phyloP scores from a whole-genome alignment of 2,329 filamentous ascomycete species.

The Scytalidium sp. region DNA sequence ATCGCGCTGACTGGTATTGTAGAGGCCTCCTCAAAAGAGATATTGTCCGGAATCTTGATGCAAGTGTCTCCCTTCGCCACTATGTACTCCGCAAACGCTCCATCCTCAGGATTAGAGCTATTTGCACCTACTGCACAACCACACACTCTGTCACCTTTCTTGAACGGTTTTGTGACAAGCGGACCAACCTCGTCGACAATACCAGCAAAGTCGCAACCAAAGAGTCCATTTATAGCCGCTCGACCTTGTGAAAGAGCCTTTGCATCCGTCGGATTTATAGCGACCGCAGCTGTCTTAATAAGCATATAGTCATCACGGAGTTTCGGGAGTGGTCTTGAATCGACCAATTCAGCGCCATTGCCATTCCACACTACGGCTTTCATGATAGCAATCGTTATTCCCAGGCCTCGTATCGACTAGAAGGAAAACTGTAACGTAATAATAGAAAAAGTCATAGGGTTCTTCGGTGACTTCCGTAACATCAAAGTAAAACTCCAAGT shows the following conservation, averaged over 20 bases:
- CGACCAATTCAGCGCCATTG: not conserved
- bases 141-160: conserved; percentile 20
- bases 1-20: conserved; percentile 30
- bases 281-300: conserved; percentile 20
- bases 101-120: conserved; percentile 31
- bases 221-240: conserved; percentile 20
- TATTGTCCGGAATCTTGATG: conserved; percentile 36
- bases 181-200: conserved; percentile 40
- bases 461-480: not conserved
- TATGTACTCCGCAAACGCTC: conserved; percentile 18
- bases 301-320: conserved; percentile 18
- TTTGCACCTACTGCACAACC: conserved; percentile 33
- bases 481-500: no score
- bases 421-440: not conserved
- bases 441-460: not conserved
- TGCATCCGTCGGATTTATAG: conserved; percentile 23
- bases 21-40: conserved; percentile 42
- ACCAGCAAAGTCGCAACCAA: conserved; percentile 40
- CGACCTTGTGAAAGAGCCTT: conserved; percentile 3
- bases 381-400: no score
- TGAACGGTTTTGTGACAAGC: conserved; percentile 30
- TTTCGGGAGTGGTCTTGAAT: conserved; percentile 1
- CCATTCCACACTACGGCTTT: not conserved
- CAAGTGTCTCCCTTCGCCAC: conserved; percentile 30
- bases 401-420: no score